Evolutionary conservation across 2,329 filamentous ascomycete genomes (phyloP), one percentile per base, ranked within the genome.

Genomic region (Fusarium aywerte): DNA sequence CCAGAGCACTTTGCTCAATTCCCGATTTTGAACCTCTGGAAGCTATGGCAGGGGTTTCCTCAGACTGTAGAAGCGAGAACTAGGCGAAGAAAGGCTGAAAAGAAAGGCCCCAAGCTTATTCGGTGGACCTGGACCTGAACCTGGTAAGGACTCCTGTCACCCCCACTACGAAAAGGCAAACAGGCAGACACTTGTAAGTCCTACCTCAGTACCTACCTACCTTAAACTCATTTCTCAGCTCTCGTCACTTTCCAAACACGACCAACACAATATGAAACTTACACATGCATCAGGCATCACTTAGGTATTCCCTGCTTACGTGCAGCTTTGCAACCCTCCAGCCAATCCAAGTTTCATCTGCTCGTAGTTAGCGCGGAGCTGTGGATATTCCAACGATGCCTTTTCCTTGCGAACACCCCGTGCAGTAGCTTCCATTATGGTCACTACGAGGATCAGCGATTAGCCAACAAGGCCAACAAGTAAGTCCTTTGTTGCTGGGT

Each of bases 391-490:
- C 38, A 36, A 18, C 20, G 32, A 48, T 33, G 39, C 39, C 33
- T 62, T 57, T 27, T 27, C 7, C 11, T 59, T 58, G 54, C 58
- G 40, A 36, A 48, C 47, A n/a, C 20, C 39, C n/a, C n/a, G n/a
- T n/a, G n/a, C n/a, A n/a, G n/a, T 21, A n/a, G 13, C 8, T 33
- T 31, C 13, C 10, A 9, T 15, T 20, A 12, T 39, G 38, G 36
- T 38, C 36, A 38, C 16, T 7, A 33, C 35, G 32, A 36, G 32
- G 38, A 47, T 45, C 25, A 39, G 44, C 25, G 18, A n/a, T 48
- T 21, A 59, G 48, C 29, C 48, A 39, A 43, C 39, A 42, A 43
- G 54, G 62, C 53, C 53, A 65, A 38, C n/a, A 32, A 47, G 36
- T 20, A 35, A n/a, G 25, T 63, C 23, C 42, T 58, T 25, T 35